These are phyloP conservation scores for Dissoconium aciculare DNA, from an alignment of 2,329 filamentous ascomycete species.

Conservation along the genomic window DNA sequence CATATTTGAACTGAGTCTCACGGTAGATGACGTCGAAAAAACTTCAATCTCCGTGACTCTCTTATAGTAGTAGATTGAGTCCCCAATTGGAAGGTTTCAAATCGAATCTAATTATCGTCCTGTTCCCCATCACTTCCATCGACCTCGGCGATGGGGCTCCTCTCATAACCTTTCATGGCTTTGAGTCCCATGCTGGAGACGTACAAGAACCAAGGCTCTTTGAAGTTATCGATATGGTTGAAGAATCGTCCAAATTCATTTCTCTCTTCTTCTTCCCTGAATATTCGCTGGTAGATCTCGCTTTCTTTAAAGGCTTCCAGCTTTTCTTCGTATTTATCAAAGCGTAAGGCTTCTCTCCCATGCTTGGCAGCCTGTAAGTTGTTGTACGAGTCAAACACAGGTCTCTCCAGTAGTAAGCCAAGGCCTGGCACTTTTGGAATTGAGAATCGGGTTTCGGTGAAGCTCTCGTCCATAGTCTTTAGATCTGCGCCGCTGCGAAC, in stretches of 20 bases:
- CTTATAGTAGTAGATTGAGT: no score
- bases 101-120: no score
- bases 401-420: constrained; percentile 74
- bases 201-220: constrained; percentile 34
- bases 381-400: constrained; percentile 86
- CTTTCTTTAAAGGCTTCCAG: constrained; percentile 81
- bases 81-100: no score
- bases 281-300: constrained; percentile 86
- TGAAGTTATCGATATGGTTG: constrained; percentile 37
- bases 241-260: constrained; percentile 46
- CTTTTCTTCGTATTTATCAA: constrained; percentile 58
- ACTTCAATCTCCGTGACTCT: no score
- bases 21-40: no score
- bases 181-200: constrained; percentile 35
- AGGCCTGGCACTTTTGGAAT: constrained; percentile 90
- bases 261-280: constrained; percentile 72
- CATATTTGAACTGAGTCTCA: no score
- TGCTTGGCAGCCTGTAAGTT: constrained; percentile 49
- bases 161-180: constrained; percentile 25
- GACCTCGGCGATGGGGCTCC: constrained; percentile 5
- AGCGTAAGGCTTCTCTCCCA: constrained; percentile 57
- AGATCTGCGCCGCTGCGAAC: constrained; percentile 66
- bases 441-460: constrained; percentile 55
- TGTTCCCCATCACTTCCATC: constrained; percentile 5
- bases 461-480: constrained; percentile 58